Percentiles rank a stretch among this genome's conserved stretches.
phyloP scores from a whole-genome alignment of 1,284 basidiomycete species.

The Laetiporus sulphureus region DNA sequence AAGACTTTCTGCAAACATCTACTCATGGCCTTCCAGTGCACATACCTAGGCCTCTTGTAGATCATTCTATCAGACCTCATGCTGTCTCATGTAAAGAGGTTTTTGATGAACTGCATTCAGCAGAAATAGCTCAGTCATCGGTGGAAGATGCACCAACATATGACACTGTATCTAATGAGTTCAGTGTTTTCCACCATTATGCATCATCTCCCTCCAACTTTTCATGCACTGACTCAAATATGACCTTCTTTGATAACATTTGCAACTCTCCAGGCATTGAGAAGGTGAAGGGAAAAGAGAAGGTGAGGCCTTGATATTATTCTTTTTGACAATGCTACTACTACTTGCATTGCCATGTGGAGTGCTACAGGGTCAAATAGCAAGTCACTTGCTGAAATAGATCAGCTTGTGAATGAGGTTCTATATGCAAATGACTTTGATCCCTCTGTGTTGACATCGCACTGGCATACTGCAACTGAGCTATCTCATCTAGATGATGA shows the following conservation, averaged over 20 bases:
- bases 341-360: neutral
- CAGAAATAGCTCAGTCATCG: neutral
- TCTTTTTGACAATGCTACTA: neutral
- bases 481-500: too few species aligned
- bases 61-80: neutral
- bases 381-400: too few species aligned
- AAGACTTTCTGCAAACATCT: slow-evolving; percentile 1
- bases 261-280: neutral
- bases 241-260: neutral
- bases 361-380: neutral
- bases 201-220: neutral
- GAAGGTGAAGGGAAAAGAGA: neutral
- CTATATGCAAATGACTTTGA: slow-evolving; percentile 6
- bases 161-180: neutral
- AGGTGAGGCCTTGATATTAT: too few species aligned
- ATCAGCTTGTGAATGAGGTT: slow-evolving; percentile 9
- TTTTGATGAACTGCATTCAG: neutral
- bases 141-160: neutral
- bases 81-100: neutral
- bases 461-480: neutral
- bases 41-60: neutral
- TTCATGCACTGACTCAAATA: neutral
- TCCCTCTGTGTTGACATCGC: slow-evolving; percentile 13
- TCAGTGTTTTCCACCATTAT: neutral
- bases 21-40: neutral